Conservation (phyloP, 345 rosid genomes). For the Gossypium turneri region DNA sequence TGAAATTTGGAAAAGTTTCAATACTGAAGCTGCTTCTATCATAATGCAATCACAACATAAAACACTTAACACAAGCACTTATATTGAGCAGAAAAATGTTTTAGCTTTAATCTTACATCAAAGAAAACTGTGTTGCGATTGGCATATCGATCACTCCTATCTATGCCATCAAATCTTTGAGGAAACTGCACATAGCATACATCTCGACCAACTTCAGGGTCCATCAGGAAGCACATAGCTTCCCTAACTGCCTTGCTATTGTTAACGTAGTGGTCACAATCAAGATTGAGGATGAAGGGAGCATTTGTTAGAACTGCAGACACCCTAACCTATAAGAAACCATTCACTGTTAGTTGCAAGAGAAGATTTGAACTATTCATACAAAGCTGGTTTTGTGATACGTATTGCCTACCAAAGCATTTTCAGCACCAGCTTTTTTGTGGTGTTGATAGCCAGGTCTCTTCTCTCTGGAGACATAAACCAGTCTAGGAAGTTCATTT, state of each 20-base stretch:
- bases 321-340: conserved; percentile 66
- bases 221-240: conserved; percentile 97
- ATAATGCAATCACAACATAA: not conserved
- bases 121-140: conserved; percentile 94
- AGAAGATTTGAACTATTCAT: not conserved
- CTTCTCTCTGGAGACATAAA: conserved; percentile 93
- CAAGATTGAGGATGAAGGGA: conserved; percentile 96
- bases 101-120: conserved; percentile 51
- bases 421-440: conserved; percentile 98
- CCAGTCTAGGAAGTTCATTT: conserved; percentile 88
- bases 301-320: conserved; percentile 97
- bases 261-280: conserved; percentile 97
- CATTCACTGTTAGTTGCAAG: conserved; percentile 13
- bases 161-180: conserved; percentile 97
- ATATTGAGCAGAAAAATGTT: conserved; percentile 11
- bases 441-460: conserved; percentile 98
- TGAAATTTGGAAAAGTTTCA: conserved; percentile 15
- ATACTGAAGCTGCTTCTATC: conserved; percentile 8
- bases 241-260: conserved; percentile 94
- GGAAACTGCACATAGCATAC: conserved; percentile 96
- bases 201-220: conserved; percentile 72
- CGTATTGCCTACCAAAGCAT: conserved; percentile 62
- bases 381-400: not conserved
- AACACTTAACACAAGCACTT: too few species aligned
- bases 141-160: conserved; percentile 94